Conservation (phyloP, 345 rosid species). For the Arabis alpina region DNA sequence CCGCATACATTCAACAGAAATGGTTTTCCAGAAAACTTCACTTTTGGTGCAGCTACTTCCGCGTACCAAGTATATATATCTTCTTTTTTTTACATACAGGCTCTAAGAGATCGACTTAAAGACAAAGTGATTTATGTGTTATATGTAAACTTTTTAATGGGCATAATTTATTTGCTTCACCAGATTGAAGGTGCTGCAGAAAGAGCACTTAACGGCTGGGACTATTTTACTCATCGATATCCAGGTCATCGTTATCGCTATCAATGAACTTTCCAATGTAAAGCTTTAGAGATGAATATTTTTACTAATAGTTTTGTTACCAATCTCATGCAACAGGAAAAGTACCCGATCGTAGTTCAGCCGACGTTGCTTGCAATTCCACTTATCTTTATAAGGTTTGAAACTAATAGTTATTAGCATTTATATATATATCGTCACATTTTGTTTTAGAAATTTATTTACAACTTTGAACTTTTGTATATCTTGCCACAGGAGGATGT, state of each 20-base stretch:
- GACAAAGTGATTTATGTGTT: too few species aligned
- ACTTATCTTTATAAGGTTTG: conserved; percentile 18
- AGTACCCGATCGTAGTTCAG: conserved; percentile 18
- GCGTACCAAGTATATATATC: conserved; percentile 24
- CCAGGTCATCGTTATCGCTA: conserved; percentile 4
- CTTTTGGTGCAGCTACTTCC: conserved; percentile 36
- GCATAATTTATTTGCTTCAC: not conserved
- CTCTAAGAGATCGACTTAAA: too few species aligned
- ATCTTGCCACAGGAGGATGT: conserved; percentile 23
- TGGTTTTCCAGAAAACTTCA: conserved; percentile 16
- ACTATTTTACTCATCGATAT: conserved; percentile 31
- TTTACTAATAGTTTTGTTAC: not conserved
- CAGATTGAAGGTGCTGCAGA: conserved; percentile 37
- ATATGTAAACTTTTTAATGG: too few species aligned
- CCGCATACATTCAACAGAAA: conserved; percentile 20
- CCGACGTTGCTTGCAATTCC: conserved; percentile 32
- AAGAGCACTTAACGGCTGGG: conserved; percentile 35
- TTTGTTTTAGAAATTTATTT: not conserved
- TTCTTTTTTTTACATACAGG: not conserved
- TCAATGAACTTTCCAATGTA: too few species aligned
- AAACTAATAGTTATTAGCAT: not conserved
- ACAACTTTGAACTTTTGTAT: conserved; percentile 17
- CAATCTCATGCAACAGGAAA: conserved; percentile 1
- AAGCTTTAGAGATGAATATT: not conserved
- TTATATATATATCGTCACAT: not conserved